phyloP scores from a whole-genome alignment of 192 early-diverging fungal genomes.

The Kickxella alabastrina region DNA sequence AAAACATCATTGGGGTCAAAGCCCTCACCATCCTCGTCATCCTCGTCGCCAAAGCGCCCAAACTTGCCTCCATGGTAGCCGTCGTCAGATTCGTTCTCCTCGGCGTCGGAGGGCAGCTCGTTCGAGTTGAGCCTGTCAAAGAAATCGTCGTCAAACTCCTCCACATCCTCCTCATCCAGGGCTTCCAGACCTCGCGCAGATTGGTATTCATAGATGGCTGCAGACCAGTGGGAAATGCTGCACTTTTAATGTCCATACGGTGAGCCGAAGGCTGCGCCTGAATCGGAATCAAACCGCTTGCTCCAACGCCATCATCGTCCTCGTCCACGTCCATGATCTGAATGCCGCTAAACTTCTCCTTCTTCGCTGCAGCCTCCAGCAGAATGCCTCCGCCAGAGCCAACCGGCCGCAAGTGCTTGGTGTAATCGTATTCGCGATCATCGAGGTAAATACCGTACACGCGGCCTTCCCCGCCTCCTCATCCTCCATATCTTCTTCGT shows the following conservation, averaged over 20 bases:
- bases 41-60: conserved; percentile 20
- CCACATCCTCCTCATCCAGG: conserved; percentile 83
- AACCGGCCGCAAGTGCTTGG: conserved; percentile 83
- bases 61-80: conserved; percentile 54
- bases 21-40: conserved; percentile 13
- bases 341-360: conserved; percentile 55
- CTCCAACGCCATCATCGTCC: conserved; percentile 18
- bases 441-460: conserved; percentile 87
- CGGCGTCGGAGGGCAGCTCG: conserved; percentile 59
- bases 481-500: conserved; percentile 30
- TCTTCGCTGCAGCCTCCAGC: conserved; percentile 58
- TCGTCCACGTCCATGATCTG: conserved; percentile 25
- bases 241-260: conserved; percentile 71
- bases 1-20: background rate
- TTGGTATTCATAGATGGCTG: conserved; percentile 77
- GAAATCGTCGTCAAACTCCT: conserved; percentile 77
- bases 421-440: conserved; percentile 92
- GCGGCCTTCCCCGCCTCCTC: conserved; percentile 67
- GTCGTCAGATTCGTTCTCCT: conserved; percentile 44
- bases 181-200: conserved; percentile 89
- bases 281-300: conserved; percentile 59
- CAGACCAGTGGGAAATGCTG: conserved; percentile 56
- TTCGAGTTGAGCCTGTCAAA: conserved; percentile 76
- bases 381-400: conserved; percentile 76
- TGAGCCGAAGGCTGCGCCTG: conserved; percentile 72